Conservation (phyloP, 768 basidiomycete species). For the Termitomyces sp. region DNA sequence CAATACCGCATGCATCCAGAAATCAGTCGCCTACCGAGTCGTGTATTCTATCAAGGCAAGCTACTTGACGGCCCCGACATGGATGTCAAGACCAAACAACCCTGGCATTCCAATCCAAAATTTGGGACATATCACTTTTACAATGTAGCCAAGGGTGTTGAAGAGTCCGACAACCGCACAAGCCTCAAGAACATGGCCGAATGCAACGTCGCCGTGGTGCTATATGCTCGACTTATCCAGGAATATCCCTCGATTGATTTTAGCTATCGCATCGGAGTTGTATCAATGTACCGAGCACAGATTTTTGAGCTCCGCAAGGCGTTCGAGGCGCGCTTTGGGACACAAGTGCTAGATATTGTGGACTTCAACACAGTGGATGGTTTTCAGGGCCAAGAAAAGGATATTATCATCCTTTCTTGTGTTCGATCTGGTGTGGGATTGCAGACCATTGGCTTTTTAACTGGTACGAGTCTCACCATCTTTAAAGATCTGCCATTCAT, state of each 20-base stretch:
- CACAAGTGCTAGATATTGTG: slow-evolving; percentile 62
- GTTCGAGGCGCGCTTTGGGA: slow-evolving; percentile 72
- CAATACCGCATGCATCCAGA: slow-evolving; percentile 99
- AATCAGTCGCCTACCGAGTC: slow-evolving; percentile 87
- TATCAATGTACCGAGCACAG: slow-evolving; percentile 96
- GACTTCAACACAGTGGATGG: slow-evolving; percentile 99
- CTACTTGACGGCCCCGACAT: slow-evolving; percentile 88
- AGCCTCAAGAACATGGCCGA: slow-evolving; percentile 69
- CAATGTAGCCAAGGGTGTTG: slow-evolving; percentile 68
- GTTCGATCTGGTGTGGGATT: slow-evolving; percentile 91
- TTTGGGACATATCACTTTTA: slow-evolving; percentile 90
- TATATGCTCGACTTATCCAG: slow-evolving; percentile 67
- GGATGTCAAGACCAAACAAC: slow-evolving; percentile 73
- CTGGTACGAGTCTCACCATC: slow-evolving; percentile 40
- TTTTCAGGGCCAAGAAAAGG: slow-evolving; percentile 99
- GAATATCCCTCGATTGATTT: slow-evolving; percentile 54
- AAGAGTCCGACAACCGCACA: slow-evolving; percentile 65
- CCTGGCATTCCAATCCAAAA: slow-evolving; percentile 79
- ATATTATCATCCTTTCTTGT: slow-evolving; percentile 95
- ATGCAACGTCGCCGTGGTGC: slow-evolving; percentile 65
- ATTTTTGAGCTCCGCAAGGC: slow-evolving; percentile 65
- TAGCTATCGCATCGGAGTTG: slow-evolving; percentile 48
- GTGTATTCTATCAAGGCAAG: slow-evolving; percentile 77
- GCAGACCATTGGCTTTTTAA: slow-evolving; percentile 82
- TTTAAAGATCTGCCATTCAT: not conserved